Base-by-base conservation (phyloP, 441 rosid genomes). In the Rhodomyrtus psidioides region DNA sequence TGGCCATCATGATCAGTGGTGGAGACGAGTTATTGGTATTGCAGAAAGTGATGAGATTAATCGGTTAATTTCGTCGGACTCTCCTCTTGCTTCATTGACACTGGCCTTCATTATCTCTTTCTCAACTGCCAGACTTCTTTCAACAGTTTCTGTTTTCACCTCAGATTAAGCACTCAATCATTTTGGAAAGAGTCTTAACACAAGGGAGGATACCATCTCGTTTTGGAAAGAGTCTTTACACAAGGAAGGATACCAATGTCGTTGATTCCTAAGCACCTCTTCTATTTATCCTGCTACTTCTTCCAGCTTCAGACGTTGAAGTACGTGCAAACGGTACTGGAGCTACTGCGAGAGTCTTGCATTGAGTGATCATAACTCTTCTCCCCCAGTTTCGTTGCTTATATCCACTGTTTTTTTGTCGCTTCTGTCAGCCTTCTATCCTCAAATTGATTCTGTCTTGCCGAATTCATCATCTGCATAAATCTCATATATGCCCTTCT, bases 121-220 rank as follows among this genome's bases (percentile, higher is more conserved):
- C 89, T 95, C 98, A 82, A 95, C 91, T 39, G 98, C 95, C 55
- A 96, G 59, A 89, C 93, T 89, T 96, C 98, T 89, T 91, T 95
- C 28, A 95, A 90, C 85, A 96, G 88, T 83, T 94, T 98, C 76
- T 89, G 93, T 83, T 89, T 93, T 28, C 97, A 90, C 85, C 87
- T 88, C 91, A 96, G 89, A 88, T 92, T 87, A 70, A 94, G 91
- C 57, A 88, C 65, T 94, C 95, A 75, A 93, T 90, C 51, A 95
- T 88, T 86, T 93, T 90, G 15, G 88, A 83, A 85, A 94, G 87
- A 82, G 87, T 90, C 75, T 91, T 92, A 85, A 90, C 83, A 87
- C 90, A 88, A 90, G 94, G 88, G 82, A 89, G 85, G 60, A 87
- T 84, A 82, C 88, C 95, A 27, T 93, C 93, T 89, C 90, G 87